These are phyloP conservation scores for Persicaria tinctoria DNA, from an alignment of 148 eudicot genomes.

Conservation along the genomic window DNA sequence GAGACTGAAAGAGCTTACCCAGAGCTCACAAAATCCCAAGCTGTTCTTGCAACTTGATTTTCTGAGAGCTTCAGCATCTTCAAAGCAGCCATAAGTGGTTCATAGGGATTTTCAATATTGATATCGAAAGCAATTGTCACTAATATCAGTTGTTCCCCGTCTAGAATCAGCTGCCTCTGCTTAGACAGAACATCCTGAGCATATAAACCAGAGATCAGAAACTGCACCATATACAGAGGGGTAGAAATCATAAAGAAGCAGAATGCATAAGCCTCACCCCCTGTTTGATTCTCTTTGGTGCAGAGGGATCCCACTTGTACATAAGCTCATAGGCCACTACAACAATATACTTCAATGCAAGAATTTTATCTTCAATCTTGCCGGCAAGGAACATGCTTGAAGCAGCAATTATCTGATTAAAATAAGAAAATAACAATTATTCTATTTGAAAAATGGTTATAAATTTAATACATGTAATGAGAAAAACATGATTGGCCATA, in stretches of 20 bases:
- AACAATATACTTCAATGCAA: constrained; percentile 43
- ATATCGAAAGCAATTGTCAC: constrained; percentile 61
- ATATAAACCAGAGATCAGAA: not conserved
- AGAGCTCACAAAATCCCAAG: no score
- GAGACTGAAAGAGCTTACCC: no score
- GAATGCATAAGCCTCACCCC: constrained; percentile 30
- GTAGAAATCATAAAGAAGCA: no score
- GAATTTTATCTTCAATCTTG: constrained; percentile 64
- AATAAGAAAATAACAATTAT: not conserved
- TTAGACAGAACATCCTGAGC: constrained; percentile 12
- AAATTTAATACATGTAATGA: no score
- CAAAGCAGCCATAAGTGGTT: no score
- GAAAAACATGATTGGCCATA: no score
- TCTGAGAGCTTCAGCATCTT: no score
- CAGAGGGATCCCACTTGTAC: constrained; percentile 66
- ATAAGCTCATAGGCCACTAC: constrained; percentile 58
- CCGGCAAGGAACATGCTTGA: constrained; percentile 66
- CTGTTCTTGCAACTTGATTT: no score
- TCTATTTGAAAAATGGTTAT: no score
- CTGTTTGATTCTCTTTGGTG: constrained; percentile 49
- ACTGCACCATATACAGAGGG: not conserved
- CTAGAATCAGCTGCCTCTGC: constrained; percentile 48
- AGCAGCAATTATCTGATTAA: constrained; percentile 57
- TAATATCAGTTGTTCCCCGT: constrained; percentile 53
- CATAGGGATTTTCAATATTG: no score